phyloP scores from a whole-genome alignment of 2,329 filamentous ascomycete genomes.

The Pseudogymnoascus pannorum region DNA sequence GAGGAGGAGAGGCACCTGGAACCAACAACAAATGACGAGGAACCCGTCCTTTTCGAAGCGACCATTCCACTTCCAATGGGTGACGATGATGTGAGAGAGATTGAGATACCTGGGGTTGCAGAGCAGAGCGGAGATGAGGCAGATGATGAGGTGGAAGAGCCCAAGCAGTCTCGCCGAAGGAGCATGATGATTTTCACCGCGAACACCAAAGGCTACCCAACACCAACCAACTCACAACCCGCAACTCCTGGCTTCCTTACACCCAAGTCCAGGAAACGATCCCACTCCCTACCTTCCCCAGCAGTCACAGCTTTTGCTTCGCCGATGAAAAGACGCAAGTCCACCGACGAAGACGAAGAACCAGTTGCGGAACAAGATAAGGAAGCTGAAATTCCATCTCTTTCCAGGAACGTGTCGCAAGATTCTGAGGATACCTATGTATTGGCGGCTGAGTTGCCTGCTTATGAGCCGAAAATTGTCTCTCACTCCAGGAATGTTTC shows the following conservation, averaged over 20 bases:
- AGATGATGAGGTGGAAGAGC: conserved; percentile 35
- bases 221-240: conserved; percentile 22
- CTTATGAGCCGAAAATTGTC: background rate
- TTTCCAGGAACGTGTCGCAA: conserved; percentile 9
- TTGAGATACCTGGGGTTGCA: conserved; percentile 67
- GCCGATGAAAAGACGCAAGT: conserved; percentile 16
- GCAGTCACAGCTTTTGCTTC: conserved; percentile 17
- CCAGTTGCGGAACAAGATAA: background rate
- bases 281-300: conserved; percentile 25
- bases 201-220: conserved; percentile 17
- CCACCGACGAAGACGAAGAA: conserved; percentile 5
- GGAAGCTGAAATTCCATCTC: background rate
- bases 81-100: conserved; percentile 67
- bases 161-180: conserved; percentile 34
- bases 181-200: conserved; percentile 35
- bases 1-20: conserved; percentile 12
- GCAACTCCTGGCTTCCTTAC: conserved; percentile 18
- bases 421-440: background rate
- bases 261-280: conserved; percentile 22
- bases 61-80: conserved; percentile 62
- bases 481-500: background rate
- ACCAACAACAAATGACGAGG: conserved; percentile 18
- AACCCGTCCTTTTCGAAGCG: conserved; percentile 35
- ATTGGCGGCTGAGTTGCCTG: background rate
- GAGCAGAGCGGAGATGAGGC: conserved; percentile 56